A percentile compares a stretch with the other conserved stretches of the same genome.
These are phyloP conservation scores for Starmera stellimalicola DNA, from an alignment of 1,139 yeast species.

Conservation along the genomic window DNA sequence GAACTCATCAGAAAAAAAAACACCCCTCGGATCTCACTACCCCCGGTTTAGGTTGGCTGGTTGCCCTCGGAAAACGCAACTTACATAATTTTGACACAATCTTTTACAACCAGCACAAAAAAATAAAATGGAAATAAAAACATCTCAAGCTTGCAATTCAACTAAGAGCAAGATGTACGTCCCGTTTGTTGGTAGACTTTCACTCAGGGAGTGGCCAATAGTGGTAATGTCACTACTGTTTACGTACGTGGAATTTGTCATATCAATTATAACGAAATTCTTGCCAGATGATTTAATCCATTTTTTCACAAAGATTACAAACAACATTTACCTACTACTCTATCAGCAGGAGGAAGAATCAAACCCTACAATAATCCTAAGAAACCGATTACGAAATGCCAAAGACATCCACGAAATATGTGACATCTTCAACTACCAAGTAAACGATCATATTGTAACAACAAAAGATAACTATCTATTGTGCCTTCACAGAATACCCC, in stretches of 20 bases:
- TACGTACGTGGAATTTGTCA: slow-evolving; percentile 23
- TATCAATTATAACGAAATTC: slow-evolving; percentile 21
- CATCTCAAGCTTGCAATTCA: too few species aligned
- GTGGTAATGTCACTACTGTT: slow-evolving; percentile 19
- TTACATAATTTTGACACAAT: too few species aligned
- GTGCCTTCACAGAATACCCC: slow-evolving; percentile 41
- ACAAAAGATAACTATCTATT: slow-evolving; percentile 47
- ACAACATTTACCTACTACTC: slow-evolving; percentile 23
- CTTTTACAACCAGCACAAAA: too few species aligned
- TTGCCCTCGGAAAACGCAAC: too few species aligned
- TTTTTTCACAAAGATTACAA: slow-evolving; percentile 16
- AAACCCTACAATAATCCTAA: slow-evolving; percentile 1
- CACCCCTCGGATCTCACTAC: too few species aligned
- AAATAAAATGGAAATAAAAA: too few species aligned
- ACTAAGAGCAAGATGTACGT: slow-evolving; percentile 5
- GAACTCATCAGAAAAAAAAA: too few species aligned
- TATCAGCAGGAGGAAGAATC: slow-evolving; percentile 21
- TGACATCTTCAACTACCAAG: slow-evolving; percentile 44
- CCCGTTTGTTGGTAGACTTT: slow-evolving; percentile 24
- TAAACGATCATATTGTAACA: slow-evolving; percentile 48
- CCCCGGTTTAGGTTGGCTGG: too few species aligned
- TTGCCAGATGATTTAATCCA: slow-evolving; percentile 20
- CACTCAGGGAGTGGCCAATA: slow-evolving; percentile 25
- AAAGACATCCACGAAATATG: slow-evolving; percentile 59
- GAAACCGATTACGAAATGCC: slow-evolving; percentile 25